These are phyloP conservation scores for Cladosporium phlei DNA, from an alignment of 2,329 filamentous ascomycete genomes.

Conservation along the genomic window DNA sequence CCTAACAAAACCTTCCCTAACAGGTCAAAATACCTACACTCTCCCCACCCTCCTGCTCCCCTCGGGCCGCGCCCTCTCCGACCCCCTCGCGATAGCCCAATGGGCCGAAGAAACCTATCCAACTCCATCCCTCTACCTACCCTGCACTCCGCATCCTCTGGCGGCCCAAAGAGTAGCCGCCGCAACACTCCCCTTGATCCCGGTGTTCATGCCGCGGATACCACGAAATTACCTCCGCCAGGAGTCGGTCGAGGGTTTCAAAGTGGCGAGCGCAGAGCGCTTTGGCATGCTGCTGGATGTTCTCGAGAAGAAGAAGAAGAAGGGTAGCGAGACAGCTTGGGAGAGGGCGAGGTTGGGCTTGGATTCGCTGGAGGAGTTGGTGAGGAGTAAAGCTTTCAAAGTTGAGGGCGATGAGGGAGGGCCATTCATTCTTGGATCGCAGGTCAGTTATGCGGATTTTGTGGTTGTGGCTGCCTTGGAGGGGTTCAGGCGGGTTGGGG, in stretches of 20 bases:
- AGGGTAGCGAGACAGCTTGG: slow-evolving; percentile 31
- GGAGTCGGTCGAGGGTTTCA: slow-evolving; percentile 36
- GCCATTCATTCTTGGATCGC: slow-evolving; percentile 37
- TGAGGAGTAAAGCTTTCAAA: slow-evolving; percentile 24
- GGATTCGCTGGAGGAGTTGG: slow-evolving; percentile 29
- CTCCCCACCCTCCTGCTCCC: slow-evolving; percentile 41
- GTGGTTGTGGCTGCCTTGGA: slow-evolving; percentile 37
- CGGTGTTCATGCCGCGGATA: slow-evolving; percentile 34
- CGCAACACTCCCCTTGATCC: slow-evolving; percentile 20
- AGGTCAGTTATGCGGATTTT: slow-evolving; percentile 37
- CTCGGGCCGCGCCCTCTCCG: slow-evolving; percentile 39
- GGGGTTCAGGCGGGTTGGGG: slow-evolving; percentile 12
- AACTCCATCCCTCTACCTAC: slow-evolving; percentile 30
- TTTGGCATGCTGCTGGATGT: slow-evolving; percentile 36
- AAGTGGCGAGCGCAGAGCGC: slow-evolving; percentile 35
- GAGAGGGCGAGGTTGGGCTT: slow-evolving; percentile 24
- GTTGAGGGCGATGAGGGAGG: slow-evolving; percentile 37
- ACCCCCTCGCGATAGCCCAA: slow-evolving; percentile 36
- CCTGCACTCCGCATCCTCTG: slow-evolving; percentile 33
- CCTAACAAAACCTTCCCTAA: neutral
- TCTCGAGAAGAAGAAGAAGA: slow-evolving; percentile 27
- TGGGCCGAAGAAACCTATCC: slow-evolving; percentile 42
- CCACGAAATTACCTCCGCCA: slow-evolving; percentile 37
- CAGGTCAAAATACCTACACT: slow-evolving; percentile 31
- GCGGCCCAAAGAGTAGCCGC: slow-evolving; percentile 9